These are phyloP conservation scores for Penstemon newberryi DNA, from an alignment of 257 asterid species.

Conservation along the genomic window DNA sequence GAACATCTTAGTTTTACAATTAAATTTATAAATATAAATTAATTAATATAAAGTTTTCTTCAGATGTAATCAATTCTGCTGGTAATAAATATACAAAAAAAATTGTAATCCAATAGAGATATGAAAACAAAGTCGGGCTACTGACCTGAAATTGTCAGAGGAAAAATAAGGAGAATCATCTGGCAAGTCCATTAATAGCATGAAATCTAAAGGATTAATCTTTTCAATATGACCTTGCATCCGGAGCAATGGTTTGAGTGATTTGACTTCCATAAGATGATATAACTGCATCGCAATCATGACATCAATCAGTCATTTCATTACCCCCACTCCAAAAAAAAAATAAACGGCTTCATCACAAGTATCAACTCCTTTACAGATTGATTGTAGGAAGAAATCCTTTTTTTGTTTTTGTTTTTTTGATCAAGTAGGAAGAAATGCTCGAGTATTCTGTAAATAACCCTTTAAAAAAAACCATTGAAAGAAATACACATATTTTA, in stretches of 20 bases:
- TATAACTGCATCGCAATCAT: slow-evolving; percentile 54
- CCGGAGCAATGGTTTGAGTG: slow-evolving; percentile 58
- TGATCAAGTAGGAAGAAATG: too few relatives aligned
- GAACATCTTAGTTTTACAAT: not conserved
- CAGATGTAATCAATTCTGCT: not conserved
- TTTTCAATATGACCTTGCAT: slow-evolving; percentile 49
- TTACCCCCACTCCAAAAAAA: not conserved
- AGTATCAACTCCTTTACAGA: not conserved
- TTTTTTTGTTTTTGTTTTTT: too few relatives aligned
- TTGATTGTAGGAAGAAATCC: not conserved
- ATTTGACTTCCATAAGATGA: slow-evolving; percentile 77
- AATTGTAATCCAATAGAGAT: not conserved
- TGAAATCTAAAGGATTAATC: slow-evolving; percentile 58
- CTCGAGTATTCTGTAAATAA: too few relatives aligned
- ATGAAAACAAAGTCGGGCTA: not conserved
- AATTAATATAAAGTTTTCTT: not conserved
- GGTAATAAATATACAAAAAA: not conserved
- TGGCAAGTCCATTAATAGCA: slow-evolving; percentile 61
- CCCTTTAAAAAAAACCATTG: too few relatives aligned
- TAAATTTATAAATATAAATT: not conserved
- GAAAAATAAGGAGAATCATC: slow-evolving; percentile 74
- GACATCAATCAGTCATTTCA: slow-evolving; percentile 8
- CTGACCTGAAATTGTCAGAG: slow-evolving; percentile 73
- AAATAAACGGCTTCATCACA: not conserved
- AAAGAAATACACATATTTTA: too few relatives aligned